These are phyloP conservation scores for Talaromyces adpressus DNA, from an alignment of 495 filamentous ascomycete genomes.

Conservation along the genomic window DNA sequence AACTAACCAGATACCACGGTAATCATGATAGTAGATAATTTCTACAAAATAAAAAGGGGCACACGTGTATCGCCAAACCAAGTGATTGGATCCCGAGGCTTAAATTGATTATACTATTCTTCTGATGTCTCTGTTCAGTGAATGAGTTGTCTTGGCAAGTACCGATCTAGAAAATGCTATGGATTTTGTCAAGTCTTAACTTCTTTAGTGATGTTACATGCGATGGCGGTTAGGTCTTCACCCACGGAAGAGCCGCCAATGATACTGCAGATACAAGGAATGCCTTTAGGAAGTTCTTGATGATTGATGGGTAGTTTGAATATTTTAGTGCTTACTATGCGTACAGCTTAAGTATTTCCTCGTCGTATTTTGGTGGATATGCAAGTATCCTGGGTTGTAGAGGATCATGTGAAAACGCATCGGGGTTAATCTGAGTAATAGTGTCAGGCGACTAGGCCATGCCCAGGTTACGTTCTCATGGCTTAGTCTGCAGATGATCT, in stretches of 20 bases:
- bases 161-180: neutral
- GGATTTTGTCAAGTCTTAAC: too few relatives aligned
- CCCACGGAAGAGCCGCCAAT: neutral
- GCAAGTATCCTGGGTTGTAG: neutral
- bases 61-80: neutral
- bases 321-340: neutral
- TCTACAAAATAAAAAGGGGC: neutral
- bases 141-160: neutral
- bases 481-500: neutral
- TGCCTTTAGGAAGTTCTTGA: neutral
- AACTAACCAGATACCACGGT: neutral
- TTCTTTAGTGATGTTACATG: slow-evolving; percentile 1
- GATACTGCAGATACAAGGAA: neutral
- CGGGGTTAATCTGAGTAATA: neutral
- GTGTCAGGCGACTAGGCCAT: neutral
- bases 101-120: neutral
- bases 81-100: neutral
- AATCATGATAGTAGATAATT: neutral
- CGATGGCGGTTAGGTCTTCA: neutral
- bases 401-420: neutral
- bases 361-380: neutral
- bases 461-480: neutral
- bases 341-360: neutral
- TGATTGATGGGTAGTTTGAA: neutral
- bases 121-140: neutral